Evolutionary conservation across 129 eudicot species (phyloP).

Genomic region (Helianthus tuberosus): DNA sequence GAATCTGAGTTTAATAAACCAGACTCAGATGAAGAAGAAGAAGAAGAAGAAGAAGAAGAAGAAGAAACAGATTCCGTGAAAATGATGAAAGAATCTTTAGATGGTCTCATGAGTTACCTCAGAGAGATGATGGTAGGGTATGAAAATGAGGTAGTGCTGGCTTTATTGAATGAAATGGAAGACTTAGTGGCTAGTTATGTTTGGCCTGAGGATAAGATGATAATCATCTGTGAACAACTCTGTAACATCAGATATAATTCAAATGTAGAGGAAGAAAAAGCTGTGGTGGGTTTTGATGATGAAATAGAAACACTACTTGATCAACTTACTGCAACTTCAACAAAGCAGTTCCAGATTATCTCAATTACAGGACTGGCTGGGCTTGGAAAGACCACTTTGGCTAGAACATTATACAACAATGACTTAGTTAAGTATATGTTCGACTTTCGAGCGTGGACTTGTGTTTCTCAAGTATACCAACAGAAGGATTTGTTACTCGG

Average conservation of each 20-base stretch:
- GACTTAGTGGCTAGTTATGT: background rate
- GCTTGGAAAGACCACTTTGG: slow-evolving; percentile 35
- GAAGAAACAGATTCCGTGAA: background rate
- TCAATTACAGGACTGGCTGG: slow-evolving; percentile 35
- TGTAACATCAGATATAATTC: slow-evolving; percentile 19
- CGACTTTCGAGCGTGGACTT: slow-evolving; percentile 33
- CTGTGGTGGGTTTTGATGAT: slow-evolving; percentile 36
- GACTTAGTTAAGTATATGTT: slow-evolving; percentile 16
- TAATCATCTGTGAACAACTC: slow-evolving; percentile 15
- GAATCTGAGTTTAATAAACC: too few species aligned
- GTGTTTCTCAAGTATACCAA: slow-evolving; percentile 23
- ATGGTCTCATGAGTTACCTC: slow-evolving; percentile 5
- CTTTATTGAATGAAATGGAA: slow-evolving; percentile 8
- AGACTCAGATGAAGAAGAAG: background rate
- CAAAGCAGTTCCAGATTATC: slow-evolving; percentile 17
- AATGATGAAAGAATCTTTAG: background rate
- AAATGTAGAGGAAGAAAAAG: slow-evolving; percentile 17
- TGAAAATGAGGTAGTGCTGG: slow-evolving; percentile 10
- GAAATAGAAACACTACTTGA: background rate
- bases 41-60: too few species aligned
- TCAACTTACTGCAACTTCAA: slow-evolving; percentile 11
- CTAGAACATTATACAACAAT: slow-evolving; percentile 18
- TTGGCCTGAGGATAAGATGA: background rate
- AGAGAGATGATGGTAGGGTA: slow-evolving; percentile 22
- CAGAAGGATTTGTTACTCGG: slow-evolving; percentile 19